phyloP scores from a whole-genome alignment of 1,139 yeast genomes.

The Suzukiozyma palmioleophila region DNA sequence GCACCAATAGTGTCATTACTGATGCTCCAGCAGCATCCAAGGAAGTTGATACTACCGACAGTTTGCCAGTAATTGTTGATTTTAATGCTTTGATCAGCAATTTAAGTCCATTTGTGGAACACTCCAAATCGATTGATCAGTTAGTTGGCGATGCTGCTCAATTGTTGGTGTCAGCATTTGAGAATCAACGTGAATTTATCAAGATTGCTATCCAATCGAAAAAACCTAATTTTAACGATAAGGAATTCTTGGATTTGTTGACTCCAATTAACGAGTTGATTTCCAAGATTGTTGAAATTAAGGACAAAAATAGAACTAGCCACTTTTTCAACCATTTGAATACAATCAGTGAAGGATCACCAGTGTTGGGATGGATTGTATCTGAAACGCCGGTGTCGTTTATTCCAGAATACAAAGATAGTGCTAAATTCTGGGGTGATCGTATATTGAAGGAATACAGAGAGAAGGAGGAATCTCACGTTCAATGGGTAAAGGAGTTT shows the following conservation, averaged over 20 bases:
- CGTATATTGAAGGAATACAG: slow-evolving; percentile 80
- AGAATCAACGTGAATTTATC: slow-evolving; percentile 55
- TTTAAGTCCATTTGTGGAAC: slow-evolving; percentile 57
- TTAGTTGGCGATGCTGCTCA: slow-evolving; percentile 57
- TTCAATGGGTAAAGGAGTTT: slow-evolving; percentile 76
- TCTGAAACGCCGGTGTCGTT: slow-evolving; percentile 65
- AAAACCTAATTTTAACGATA: slow-evolving; percentile 59
- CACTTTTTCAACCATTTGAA: slow-evolving; percentile 67
- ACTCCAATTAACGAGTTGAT: slow-evolving; percentile 65
- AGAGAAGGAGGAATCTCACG: slow-evolving; percentile 61
- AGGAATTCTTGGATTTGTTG: slow-evolving; percentile 53
- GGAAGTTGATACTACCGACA: slow-evolving; percentile 21
- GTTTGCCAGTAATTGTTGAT: slow-evolving; percentile 43
- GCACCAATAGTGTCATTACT: slow-evolving; percentile 12
- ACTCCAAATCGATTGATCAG: slow-evolving; percentile 59
- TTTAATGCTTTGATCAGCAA: slow-evolving; percentile 51
- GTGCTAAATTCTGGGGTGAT: slow-evolving; percentile 93
- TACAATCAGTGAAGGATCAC: slow-evolving; percentile 83
- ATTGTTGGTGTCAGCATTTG: slow-evolving; percentile 56
- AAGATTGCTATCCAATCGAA: slow-evolving; percentile 54
- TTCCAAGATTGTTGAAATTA: slow-evolving; percentile 53
- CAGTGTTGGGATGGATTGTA: slow-evolving; percentile 89
- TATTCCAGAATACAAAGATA: slow-evolving; percentile 81
- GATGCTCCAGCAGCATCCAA: slow-evolving; percentile 8
- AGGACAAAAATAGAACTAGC: slow-evolving; percentile 72